Evolutionary conservation across 306 rosid genomes (phyloP).

Genomic region (Quercus engelmannii): DNA sequence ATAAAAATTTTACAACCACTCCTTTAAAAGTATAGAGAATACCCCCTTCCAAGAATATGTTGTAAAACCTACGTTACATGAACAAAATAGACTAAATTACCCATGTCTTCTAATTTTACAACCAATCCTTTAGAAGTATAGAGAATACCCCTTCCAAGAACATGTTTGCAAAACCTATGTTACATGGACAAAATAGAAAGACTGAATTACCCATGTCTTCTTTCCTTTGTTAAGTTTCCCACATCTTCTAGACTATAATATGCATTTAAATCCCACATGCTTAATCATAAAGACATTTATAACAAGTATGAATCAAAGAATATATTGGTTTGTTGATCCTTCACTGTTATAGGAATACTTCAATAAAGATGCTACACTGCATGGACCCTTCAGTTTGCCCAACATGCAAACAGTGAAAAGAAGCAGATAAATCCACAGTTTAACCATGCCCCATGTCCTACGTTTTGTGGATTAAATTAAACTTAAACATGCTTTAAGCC

Average conservation of each 20-base stretch:
- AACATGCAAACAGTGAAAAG: background rate
- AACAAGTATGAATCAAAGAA: background rate
- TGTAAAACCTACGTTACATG: no score
- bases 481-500: background rate
- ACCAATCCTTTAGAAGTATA: background rate
- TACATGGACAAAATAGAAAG: background rate
- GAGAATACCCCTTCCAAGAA: background rate
- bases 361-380: background rate
- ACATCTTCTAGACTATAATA: background rate
- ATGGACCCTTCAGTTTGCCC: background rate
- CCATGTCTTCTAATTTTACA: no score
- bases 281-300: background rate
- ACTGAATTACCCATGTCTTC: background rate
- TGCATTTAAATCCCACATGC: background rate
- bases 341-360: background rate
- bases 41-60: no score
- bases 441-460: background rate
- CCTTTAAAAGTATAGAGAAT: background rate
- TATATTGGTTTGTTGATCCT: background rate
- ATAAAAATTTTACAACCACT: background rate
- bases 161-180: background rate
- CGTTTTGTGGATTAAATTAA: background rate
- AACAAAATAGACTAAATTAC: no score
- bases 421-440: background rate
- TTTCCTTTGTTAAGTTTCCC: background rate